Evolutionary conservation across 164 flowering plant genomes (phyloP).

Genomic region (Malania oleifera): DNA sequence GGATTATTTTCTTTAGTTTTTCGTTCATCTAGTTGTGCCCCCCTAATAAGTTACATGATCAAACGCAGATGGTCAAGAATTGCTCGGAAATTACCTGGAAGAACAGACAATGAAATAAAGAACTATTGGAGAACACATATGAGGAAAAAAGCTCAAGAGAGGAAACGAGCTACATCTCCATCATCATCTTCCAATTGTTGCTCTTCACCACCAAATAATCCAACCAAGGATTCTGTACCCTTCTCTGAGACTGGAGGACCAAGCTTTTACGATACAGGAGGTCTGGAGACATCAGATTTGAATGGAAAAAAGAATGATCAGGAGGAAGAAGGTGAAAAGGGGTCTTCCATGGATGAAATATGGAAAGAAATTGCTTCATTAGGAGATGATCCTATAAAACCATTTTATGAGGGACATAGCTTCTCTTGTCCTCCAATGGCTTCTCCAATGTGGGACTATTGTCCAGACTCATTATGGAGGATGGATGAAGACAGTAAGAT

Average conservation of each 20-base stretch:
- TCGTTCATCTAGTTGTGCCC: neutral
- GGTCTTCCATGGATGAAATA: conserved; percentile 83
- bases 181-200: conserved; percentile 36
- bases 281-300: conserved; percentile 10
- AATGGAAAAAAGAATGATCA: conserved; percentile 22
- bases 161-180: conserved; percentile 35
- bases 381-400: conserved; percentile 29
- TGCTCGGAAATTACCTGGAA: conserved; percentile 82
- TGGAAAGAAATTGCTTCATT: conserved; percentile 75
- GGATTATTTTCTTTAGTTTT: neutral
- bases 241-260: conserved; percentile 27
- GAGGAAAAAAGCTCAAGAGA: conserved; percentile 90
- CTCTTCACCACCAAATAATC: conserved; percentile 29
- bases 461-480: conserved; percentile 56
- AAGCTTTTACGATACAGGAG: conserved; percentile 45
- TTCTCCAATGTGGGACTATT: conserved; percentile 65
- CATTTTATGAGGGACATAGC: conserved; percentile 21
- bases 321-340: conserved; percentile 22
- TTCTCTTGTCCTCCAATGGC: conserved; percentile 39
- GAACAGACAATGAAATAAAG: conserved; percentile 97
- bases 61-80: conserved; percentile 87
- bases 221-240: conserved; percentile 21
- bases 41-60: neutral
- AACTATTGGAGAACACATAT: conserved; percentile 95
- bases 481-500: conserved; percentile 50